Evolutionary conservation across 2,329 filamentous ascomycete genomes (phyloP), one percentile per base, ranked within the genome.

Genomic region (Ascochyta pisi): DNA sequence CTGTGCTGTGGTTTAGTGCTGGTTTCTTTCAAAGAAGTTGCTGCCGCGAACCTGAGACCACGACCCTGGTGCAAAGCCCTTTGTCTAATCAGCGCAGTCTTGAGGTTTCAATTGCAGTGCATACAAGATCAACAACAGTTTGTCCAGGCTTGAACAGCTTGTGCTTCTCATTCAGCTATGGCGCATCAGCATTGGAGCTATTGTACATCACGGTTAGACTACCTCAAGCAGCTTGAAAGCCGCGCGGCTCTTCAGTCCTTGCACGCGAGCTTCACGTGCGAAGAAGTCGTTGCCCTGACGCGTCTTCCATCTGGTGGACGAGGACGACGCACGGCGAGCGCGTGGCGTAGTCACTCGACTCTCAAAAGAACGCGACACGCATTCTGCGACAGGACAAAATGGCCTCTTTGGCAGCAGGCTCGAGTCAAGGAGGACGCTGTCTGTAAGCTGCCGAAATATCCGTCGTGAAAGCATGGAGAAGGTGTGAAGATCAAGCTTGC

Each of bases 211-310:
- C 12, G n/a, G 27, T 38, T 23, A 3, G n/a, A 50, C 29, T 71
- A 92, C 92, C 82, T 97, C 90, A 16, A 97, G 77, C 9, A 99
- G 81, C 76, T 99, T 99, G 76, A 95, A 97, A 0, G 93, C 95
- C 24, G 95, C 95, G 60, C 95, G 86, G 67, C 92, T 96, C 77
- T 94, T 97, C 54, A 97, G 79, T 0, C 89, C 89, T 63, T 90
- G 84, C 2, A 96, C 86, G 69, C 87, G 89, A 41, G 95, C 93
- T 66, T 90, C 86, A 52, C 85, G 85, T 0, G 89, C 85, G 73
- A 87, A 96, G 16, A 77, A 77, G 77, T 99, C 95, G 37, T 77
- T 83, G 35, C 80, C 80, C 71, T 97, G 93, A 19, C 95, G 88
- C 48, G 84, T 83, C 74, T 92, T 91, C 95, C 95, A 99, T 75